phyloP scores from a whole-genome alignment of 208 protist genomes.

The Balamuthia mandrillaris region DNA sequence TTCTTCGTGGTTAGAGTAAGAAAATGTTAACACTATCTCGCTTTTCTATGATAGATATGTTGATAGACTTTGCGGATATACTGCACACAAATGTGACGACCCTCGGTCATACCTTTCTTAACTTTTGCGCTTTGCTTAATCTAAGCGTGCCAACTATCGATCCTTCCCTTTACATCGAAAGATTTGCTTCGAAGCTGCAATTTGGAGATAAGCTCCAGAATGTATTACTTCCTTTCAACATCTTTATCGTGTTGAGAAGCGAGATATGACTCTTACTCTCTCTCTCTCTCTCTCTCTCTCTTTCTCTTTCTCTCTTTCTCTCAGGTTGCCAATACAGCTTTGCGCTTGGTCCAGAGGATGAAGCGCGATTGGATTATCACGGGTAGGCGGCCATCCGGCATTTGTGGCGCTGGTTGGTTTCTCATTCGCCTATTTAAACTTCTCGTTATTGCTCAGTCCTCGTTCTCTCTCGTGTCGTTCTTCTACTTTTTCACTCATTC shows the following conservation, averaged over 20 bases:
- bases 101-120: conserved; percentile 69
- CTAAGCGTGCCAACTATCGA: conserved; percentile 66
- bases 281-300: too few relatives aligned
- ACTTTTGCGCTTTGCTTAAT: conserved; percentile 65
- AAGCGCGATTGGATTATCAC: conserved; percentile 79
- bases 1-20: background rate
- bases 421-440: too few relatives aligned
- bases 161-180: conserved; percentile 71
- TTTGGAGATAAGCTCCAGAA: conserved; percentile 72
- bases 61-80: conserved; percentile 79
- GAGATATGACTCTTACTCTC: too few relatives aligned
- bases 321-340: conserved; percentile 59
- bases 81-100: conserved; percentile 63
- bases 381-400: conserved; percentile 72
- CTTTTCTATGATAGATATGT: conserved; percentile 50
- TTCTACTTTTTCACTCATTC: background rate
- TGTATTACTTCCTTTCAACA: background rate
- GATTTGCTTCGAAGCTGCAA: conserved; percentile 75
- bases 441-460: too few relatives aligned
- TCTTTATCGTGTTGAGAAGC: too few relatives aligned
- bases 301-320: too few relatives aligned
- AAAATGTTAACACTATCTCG: background rate
- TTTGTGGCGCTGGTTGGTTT: conserved; percentile 71
- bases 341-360: conserved; percentile 75
- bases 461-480: too few relatives aligned